Conservation (phyloP, 2,329 filamentous ascomycete genomes). For the Neopestalotiopsis rosae region DNA sequence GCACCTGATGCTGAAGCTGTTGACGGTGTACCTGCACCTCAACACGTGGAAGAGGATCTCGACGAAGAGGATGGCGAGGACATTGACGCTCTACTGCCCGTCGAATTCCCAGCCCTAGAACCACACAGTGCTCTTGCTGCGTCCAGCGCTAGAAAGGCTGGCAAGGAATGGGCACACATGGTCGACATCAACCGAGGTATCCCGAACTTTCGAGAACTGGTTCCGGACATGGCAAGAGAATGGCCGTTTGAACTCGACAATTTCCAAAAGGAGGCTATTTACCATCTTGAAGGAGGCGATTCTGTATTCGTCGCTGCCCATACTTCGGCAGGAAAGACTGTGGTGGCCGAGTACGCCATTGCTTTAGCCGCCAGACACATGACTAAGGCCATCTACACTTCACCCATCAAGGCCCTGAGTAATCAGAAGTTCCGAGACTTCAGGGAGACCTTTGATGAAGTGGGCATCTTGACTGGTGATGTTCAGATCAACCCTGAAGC, state of each 20-base stretch:
- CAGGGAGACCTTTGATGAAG: slow-evolving; percentile 86
- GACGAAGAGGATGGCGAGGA: slow-evolving; percentile 59
- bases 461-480: slow-evolving; percentile 95
- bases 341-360: slow-evolving; percentile 97
- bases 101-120: slow-evolving; percentile 91
- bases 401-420: slow-evolving; percentile 96
- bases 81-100: slow-evolving; percentile 85
- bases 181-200: slow-evolving; percentile 94
- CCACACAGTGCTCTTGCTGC: slow-evolving; percentile 79
- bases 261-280: slow-evolving; percentile 98
- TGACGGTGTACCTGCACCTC: slow-evolving; percentile 24
- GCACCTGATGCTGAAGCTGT: background rate
- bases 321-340: slow-evolving; percentile 96
- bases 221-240: slow-evolving; percentile 93
- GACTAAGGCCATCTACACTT: slow-evolving; percentile 99
- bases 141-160: slow-evolving; percentile 73
- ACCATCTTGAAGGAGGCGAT: slow-evolving; percentile 94
- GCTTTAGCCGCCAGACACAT: slow-evolving; percentile 96
- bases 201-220: slow-evolving; percentile 89
- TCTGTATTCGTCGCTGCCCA: slow-evolving; percentile 98
- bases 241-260: slow-evolving; percentile 98
- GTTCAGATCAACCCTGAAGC: slow-evolving; percentile 98
- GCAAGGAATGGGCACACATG: slow-evolving; percentile 96
- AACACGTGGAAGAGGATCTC: slow-evolving; percentile 36
- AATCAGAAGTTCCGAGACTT: slow-evolving; percentile 99